Evolutionary conservation across 345 rosid species (phyloP), one percentile per base, ranked within the genome.

Genomic region (Balakata baccata): DNA sequence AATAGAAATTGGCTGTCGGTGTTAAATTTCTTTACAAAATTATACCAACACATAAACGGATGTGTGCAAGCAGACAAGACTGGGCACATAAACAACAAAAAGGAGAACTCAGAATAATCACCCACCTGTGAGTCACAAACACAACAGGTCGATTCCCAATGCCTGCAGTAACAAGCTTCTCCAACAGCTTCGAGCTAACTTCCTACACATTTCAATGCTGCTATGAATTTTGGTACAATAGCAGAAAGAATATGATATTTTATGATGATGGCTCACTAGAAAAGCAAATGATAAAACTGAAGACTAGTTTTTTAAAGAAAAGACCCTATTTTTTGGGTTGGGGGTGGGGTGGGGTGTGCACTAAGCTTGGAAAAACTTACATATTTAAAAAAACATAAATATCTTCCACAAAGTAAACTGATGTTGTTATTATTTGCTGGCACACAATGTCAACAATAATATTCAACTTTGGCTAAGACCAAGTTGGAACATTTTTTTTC

Each of bases 121-220:
- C 59, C 20, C 38, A 89, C 98, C 99, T 95, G 85, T 95, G 98
- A 79, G 99, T 95, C 80, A 95, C 97, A 84, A 95, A 95, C 63
- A 95, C 98, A 83, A 95, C 96, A 81, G 99, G 99, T 29, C 90
- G 90, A 78, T 80, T 82, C 74, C 98, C 99, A 79, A 95, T 92
- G 78, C 99, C 98, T 14, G 98, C 99, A 66, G 87, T 82, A 75
- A 90, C 87, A 46, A 92, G 92, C 88, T 90, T 87, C 78, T 81
- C 85, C 78, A 95, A 81, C 54, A 91, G 78, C 89, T 81, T 84
- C 79, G 90, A 86, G 84, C 99, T 89, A 56, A 91, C 99, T 84
- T 95, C 99, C 99, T 95, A 84, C 77, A 76, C 51, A 66, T 77
- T 73, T 47, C 25, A 71, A 83, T 53, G 69, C 64, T 13, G 23